Conservation (phyloP, 176 grass and related monocot genomes). For the Oryza meyeriana region DNA sequence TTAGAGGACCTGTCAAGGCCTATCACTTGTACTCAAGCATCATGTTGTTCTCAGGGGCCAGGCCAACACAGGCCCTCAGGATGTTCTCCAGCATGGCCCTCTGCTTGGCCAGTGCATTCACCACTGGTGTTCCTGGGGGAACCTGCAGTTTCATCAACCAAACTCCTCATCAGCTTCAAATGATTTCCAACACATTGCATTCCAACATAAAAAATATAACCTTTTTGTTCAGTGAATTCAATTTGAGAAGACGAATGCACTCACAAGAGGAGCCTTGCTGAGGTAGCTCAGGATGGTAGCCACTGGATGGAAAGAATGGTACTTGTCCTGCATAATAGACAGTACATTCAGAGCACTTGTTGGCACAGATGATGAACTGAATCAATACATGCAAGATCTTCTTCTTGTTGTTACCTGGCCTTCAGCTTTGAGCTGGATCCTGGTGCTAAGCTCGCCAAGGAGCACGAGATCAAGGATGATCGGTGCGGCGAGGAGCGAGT, state of each 20-base stretch:
- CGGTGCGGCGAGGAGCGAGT: conserved; percentile 70
- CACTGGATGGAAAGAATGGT: conserved; percentile 82
- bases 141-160: conserved; percentile 51
- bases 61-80: conserved; percentile 66
- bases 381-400: background rate
- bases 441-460: conserved; percentile 72
- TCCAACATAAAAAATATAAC: background rate
- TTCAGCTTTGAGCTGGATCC: conserved; percentile 76
- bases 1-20: background rate
- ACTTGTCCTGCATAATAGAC: conserved; percentile 57
- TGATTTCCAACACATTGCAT: background rate
- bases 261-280: conserved; percentile 89
- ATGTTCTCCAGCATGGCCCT: conserved; percentile 91
- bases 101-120: conserved; percentile 82
- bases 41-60: conserved; percentile 88
- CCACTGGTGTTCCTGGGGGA: conserved; percentile 75
- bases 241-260: background rate
- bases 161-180: background rate
- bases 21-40: conserved; percentile 83
- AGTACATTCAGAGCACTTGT: background rate
- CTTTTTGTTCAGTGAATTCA: background rate
- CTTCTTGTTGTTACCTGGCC: conserved; percentile 43
- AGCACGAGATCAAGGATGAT: conserved; percentile 84
- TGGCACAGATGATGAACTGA: background rate
- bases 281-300: conserved; percentile 84